Percentiles rank a stretch among this genome's conserved stretches.
These are phyloP conservation scores for Chrysopogon serrulatus DNA, from an alignment of 176 grass and related monocot species.

Conservation along the genomic window DNA sequence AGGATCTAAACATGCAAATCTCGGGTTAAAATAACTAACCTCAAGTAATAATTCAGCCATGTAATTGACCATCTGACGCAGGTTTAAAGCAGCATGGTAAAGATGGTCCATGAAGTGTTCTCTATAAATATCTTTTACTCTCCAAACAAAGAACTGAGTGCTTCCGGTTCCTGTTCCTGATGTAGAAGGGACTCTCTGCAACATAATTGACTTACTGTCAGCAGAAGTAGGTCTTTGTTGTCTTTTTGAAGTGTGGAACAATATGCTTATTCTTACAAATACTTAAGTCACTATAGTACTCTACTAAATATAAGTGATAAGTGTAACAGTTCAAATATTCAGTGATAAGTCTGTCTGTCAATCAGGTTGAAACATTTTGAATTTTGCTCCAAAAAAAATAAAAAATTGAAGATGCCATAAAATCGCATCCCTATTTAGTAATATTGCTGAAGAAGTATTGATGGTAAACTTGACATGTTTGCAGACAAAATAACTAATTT, in stretches of 20 bases:
- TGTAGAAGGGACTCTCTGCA: slow-evolving; percentile 51
- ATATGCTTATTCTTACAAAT: slow-evolving; percentile 20
- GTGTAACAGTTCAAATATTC: slow-evolving; percentile 1
- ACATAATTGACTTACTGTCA: slow-evolving; percentile 22
- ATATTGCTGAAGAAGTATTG: neutral
- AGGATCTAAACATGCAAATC: neutral
- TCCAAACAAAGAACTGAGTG: slow-evolving; percentile 59
- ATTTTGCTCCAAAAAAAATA: slow-evolving; percentile 8
- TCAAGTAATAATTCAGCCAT: slow-evolving; percentile 55
- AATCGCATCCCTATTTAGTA: neutral
- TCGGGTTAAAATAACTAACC: slow-evolving; percentile 19
- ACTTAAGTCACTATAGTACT: slow-evolving; percentile 1
- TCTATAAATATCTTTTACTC: slow-evolving; percentile 44
- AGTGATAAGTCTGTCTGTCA: neutral
- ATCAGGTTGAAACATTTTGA: neutral
- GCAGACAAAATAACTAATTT: neutral
- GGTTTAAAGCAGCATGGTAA: slow-evolving; percentile 71
- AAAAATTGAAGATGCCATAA: neutral
- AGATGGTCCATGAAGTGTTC: slow-evolving; percentile 58
- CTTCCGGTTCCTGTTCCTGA: slow-evolving; percentile 32
- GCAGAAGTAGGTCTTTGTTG: neutral
- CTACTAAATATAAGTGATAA: neutral
- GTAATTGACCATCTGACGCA: slow-evolving; percentile 53
- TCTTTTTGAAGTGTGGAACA: neutral
- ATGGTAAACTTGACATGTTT: neutral